Percentiles rank a stretch among this genome's conserved stretches.
These are phyloP conservation scores for Claviceps pazoutovae DNA, from an alignment of 2,329 filamentous ascomycete species.

Conservation along the genomic window DNA sequence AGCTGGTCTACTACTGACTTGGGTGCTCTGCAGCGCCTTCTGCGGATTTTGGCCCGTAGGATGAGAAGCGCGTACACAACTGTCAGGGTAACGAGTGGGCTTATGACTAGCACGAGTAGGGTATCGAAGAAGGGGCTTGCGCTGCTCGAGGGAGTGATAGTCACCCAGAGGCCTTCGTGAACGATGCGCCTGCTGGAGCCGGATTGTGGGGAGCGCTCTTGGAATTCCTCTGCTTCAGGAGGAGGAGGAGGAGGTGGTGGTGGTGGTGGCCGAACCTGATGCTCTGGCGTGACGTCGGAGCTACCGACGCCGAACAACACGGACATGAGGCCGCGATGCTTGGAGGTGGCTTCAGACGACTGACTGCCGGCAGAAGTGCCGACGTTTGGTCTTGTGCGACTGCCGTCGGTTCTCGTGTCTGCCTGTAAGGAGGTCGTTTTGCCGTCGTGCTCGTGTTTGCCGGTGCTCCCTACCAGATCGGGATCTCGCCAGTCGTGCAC, in stretches of 20 bases:
- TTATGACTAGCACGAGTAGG: slow-evolving; percentile 88
- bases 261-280: slow-evolving; percentile 11
- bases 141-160: slow-evolving; percentile 78
- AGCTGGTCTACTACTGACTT: slow-evolving; percentile 90
- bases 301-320: slow-evolving; percentile 36
- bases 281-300: slow-evolving; percentile 10
- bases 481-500: slow-evolving; percentile 78
- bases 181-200: background rate
- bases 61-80: slow-evolving; percentile 85
- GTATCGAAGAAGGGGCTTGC: slow-evolving; percentile 93
- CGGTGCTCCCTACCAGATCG: slow-evolving; percentile 26
- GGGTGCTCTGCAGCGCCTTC: slow-evolving; percentile 88
- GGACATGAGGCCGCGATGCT: slow-evolving; percentile 28
- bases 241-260: slow-evolving; percentile 6
- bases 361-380: background rate
- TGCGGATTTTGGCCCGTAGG: slow-evolving; percentile 73
- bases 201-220: slow-evolving; percentile 6
- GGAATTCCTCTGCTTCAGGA: slow-evolving; percentile 9
- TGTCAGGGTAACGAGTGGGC: slow-evolving; percentile 79
- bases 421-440: background rate
- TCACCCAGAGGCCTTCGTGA: slow-evolving; percentile 83
- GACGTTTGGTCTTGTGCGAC: background rate
- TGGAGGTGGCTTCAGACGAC: slow-evolving; percentile 20
- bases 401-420: background rate
- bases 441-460: slow-evolving; percentile 3